Conservation (phyloP, 352 stramenopile genomes). For the Phytopythium kandeliae region DNA sequence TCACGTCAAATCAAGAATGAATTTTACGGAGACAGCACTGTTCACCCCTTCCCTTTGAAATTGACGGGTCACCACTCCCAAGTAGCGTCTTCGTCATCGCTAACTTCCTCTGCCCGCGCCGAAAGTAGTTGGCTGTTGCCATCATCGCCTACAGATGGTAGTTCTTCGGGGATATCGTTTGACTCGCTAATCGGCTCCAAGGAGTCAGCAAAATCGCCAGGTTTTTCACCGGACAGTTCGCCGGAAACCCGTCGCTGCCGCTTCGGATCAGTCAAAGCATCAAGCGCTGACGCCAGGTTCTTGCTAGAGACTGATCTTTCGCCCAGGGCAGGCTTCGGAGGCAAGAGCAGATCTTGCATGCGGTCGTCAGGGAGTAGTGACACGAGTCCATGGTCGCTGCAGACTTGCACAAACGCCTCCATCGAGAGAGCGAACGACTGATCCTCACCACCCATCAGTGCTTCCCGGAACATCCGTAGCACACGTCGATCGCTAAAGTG, state of each 20-base stretch:
- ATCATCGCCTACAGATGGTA: conserved; percentile 9
- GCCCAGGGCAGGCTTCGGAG: not conserved
- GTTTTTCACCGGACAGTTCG: not conserved
- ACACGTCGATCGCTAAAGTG: conserved; percentile 65
- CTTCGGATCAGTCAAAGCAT: conserved; percentile 5
- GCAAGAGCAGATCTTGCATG: conserved; percentile 42
- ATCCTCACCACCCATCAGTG: conserved; percentile 49
- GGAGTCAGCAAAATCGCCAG: not conserved
- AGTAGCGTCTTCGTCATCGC: conserved; percentile 22
- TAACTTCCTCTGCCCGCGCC: conserved; percentile 38
- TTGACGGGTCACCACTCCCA: conserved; percentile 24
- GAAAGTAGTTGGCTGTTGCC: conserved; percentile 9
- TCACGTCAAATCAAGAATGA: no score
- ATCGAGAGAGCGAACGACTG: conserved; percentile 74
- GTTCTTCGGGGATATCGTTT: conserved; percentile 33
- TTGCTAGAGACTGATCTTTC: not conserved
- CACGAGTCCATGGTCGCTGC: conserved; percentile 65
- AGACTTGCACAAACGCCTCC: conserved; percentile 61
- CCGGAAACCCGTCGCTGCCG: not conserved
- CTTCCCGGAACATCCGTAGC: conserved; percentile 73
- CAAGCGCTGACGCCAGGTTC: not conserved
- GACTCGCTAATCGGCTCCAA: not conserved
- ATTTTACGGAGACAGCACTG: no score
- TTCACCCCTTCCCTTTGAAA: no score
- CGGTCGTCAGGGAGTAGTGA: conserved; percentile 55